Evolutionary conservation across 306 rosid species (phyloP).

Genomic region (Lablab purpureus): DNA sequence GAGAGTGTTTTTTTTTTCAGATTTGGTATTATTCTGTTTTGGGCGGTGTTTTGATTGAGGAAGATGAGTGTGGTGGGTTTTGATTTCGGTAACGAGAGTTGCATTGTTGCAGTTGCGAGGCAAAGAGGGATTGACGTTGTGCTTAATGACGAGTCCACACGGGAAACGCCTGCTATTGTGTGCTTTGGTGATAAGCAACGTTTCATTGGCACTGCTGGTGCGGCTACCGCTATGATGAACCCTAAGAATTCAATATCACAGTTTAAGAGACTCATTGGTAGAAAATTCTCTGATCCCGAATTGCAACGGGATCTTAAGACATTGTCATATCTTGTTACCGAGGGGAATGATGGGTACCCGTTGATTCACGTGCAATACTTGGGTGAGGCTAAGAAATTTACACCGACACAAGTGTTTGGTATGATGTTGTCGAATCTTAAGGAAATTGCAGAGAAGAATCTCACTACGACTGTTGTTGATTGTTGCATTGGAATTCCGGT

Average conservation of each 20-base stretch:
- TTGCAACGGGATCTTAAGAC: constrained; percentile 80
- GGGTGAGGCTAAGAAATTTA: constrained; percentile 72
- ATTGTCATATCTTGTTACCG: constrained; percentile 67
- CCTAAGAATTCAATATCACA: constrained; percentile 88
- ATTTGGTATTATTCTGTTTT: background rate
- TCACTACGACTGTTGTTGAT: constrained; percentile 80
- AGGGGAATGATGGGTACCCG: constrained; percentile 88
- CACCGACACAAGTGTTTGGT: constrained; percentile 85
- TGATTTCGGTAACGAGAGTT: constrained; percentile 94
- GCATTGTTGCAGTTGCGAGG: constrained; percentile 95
- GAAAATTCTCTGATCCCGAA: constrained; percentile 74
- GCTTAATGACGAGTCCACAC: constrained; percentile 94
- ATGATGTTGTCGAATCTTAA: constrained; percentile 85
- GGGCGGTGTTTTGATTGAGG: constrained; percentile 3
- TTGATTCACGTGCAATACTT: constrained; percentile 73
- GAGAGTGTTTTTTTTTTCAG: background rate
- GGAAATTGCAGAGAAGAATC: constrained; percentile 78
- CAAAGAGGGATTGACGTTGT: constrained; percentile 97
- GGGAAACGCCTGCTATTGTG: constrained; percentile 91
- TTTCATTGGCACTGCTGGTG: constrained; percentile 95
- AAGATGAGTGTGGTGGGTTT: constrained; percentile 99
- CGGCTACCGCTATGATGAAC: constrained; percentile 94
- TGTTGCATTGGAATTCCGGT: constrained; percentile 95
- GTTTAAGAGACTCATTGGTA: constrained; percentile 82
- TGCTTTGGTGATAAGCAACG: constrained; percentile 97